phyloP scores from a whole-genome alignment of 257 asterid genomes.

The Scutellaria galericulata region DNA sequence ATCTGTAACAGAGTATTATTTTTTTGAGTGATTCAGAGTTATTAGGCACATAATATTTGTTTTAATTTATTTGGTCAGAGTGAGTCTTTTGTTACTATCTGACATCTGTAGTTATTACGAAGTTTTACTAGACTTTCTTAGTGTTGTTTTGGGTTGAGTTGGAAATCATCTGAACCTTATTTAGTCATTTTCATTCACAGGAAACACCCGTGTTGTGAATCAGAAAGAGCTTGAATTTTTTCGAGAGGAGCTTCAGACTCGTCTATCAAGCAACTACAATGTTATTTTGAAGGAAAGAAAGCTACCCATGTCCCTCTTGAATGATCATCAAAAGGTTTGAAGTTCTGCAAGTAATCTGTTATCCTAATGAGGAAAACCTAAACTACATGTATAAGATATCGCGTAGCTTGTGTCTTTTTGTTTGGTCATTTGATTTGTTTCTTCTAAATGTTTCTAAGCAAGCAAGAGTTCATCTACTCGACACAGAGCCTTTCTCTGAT shows the following conservation, averaged over 20 bases:
- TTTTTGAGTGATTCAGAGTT: neutral
- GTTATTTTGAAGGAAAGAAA: slow-evolving; percentile 88
- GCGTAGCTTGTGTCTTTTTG: slow-evolving; percentile 11
- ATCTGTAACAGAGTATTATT: neutral
- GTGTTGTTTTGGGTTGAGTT: neutral
- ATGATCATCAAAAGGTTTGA: slow-evolving; percentile 86
- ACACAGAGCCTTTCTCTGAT: slow-evolving; percentile 87
- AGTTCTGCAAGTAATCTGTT: slow-evolving; percentile 16
- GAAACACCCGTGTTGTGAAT: slow-evolving; percentile 81
- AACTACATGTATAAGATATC: neutral
- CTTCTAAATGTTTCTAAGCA: slow-evolving; percentile 54
- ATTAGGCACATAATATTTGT: neutral
- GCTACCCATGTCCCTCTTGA: slow-evolving; percentile 86
- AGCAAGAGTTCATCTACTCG: slow-evolving; percentile 93
- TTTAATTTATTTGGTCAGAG: neutral
- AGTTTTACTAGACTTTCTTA: neutral
- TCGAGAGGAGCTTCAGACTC: slow-evolving; percentile 77
- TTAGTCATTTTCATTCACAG: slow-evolving; percentile 41
- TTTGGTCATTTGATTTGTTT: slow-evolving; percentile 26
- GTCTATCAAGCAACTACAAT: slow-evolving; percentile 83
- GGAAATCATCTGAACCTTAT: neutral
- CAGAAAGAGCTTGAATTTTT: slow-evolving; percentile 87
- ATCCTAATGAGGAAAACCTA: slow-evolving; percentile 5
- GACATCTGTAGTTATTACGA: neutral
- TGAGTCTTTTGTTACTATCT: neutral